These are phyloP conservation scores for Pichia sp. DNA, from an alignment of 1,139 yeast genomes.

Conservation along the genomic window DNA sequence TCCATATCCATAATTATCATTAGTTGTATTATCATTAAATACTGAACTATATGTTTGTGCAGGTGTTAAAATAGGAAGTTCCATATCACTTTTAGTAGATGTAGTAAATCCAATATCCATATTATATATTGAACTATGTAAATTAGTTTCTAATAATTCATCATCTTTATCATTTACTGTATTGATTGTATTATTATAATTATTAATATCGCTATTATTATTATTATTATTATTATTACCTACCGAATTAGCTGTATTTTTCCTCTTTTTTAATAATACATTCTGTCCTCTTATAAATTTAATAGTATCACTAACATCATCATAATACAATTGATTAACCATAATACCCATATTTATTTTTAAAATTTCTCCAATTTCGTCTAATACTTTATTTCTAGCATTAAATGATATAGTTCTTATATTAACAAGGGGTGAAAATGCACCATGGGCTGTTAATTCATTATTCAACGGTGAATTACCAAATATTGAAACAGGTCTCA, in stretches of 20 bases:
- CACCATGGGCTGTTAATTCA: constrained; percentile 18
- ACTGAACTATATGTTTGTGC: constrained; percentile 6
- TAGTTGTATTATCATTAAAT: background rate
- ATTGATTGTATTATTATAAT: background rate
- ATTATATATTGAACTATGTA: constrained; percentile 1
- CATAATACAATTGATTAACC: constrained; percentile 23
- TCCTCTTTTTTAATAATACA: constrained; percentile 11
- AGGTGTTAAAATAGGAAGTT: constrained; percentile 13
- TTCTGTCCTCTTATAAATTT: constrained; percentile 17
- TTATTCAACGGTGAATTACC: constrained; percentile 17
- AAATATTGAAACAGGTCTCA: constrained; percentile 24
- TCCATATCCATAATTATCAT: background rate
- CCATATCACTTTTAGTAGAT: constrained; percentile 10
- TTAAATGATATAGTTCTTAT: constrained; percentile 5
- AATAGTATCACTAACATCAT: constrained; percentile 20
- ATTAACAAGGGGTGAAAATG: constrained; percentile 18
- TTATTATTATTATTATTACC: constrained; percentile 1
- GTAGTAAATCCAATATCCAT: constrained; percentile 6
- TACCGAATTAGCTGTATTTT: constrained; percentile 13
- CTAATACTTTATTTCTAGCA: constrained; percentile 17
- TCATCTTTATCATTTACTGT: background rate
- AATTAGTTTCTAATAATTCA: background rate
- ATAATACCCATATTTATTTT: constrained; percentile 24
- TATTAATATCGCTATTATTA: background rate
- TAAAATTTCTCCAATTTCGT: constrained; percentile 25